Base-by-base conservation (phyloP, 345 rosid genomes). In the Moricandia arvensis region DNA sequence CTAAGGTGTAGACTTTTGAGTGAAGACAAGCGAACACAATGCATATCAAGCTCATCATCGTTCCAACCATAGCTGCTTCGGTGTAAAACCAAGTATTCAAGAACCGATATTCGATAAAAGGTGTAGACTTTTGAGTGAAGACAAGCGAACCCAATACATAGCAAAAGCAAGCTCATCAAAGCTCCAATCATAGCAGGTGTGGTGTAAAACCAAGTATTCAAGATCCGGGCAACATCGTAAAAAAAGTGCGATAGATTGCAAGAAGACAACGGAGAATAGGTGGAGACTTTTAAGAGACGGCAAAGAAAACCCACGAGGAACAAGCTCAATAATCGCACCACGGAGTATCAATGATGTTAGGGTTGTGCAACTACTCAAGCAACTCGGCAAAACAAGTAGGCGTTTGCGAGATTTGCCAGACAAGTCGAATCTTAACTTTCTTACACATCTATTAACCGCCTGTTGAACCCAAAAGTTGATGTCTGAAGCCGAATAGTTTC, bases 321-420 rank as follows among this genome's bases (percentile, higher is more conserved):
- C 16, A 27, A 2, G 26, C 15, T 24, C 2, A 60, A 69, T 55
- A 37, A 16, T 1, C 35, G 26, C 1, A 0, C 57, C 11, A 57
- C n/a, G 0, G 8, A 69, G 74, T 58, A 10, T 58, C 65, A 69
- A 9, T 57, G 55, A 6, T 37, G n/a, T 16, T 38, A 61, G 61
- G 68, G 68, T 72, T 61, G 1, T 72, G 51, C 68, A 72, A 21
- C 8, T 13, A 72, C 49, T 61, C 61, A 72, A 72, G 35, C 68
- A 61, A 62, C 51, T 33, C 10, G 69, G 69, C 18, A 73, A 15
- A 21, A 1, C 1, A 0, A 21, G 24, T 63, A 73, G 76, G 53
- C 24, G 24, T 21, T 21, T 21, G 24, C 24, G 24, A 21, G 54
- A 10, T 35, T 4, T 4, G 38, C 30, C 55, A 53, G 4, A 34